Conservation (phyloP, 352 stramenopile species). For the Nothophytophthora sp. region DNA sequence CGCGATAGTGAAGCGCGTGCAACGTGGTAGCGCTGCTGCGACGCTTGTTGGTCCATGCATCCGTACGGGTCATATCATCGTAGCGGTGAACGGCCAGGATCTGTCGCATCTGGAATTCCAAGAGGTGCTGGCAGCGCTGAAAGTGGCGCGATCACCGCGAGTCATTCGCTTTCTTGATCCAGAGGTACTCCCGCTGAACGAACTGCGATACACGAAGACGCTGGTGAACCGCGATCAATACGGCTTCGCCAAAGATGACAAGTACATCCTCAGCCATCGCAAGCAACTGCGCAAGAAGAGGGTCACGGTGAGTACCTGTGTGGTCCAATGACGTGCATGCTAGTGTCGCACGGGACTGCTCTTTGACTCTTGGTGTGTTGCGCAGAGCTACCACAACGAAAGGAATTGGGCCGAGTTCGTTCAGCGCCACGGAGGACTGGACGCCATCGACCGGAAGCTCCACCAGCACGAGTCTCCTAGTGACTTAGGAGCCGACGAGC, state of each 20-base stretch:
- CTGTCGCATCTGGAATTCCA: slow-evolving; percentile 34
- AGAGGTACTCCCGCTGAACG: slow-evolving; percentile 30
- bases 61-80: slow-evolving; percentile 43
- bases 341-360: not conserved
- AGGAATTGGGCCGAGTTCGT: slow-evolving; percentile 46
- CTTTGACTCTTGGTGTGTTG: not conserved
- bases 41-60: slow-evolving; percentile 25
- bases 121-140: slow-evolving; percentile 33
- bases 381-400: slow-evolving; percentile 42
- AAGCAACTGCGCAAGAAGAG: slow-evolving; percentile 41
- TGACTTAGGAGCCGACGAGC: not conserved
- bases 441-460: slow-evolving; percentile 30
- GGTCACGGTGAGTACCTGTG: slow-evolving; percentile 23
- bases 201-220: slow-evolving; percentile 25
- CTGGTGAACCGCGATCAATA: slow-evolving; percentile 61
- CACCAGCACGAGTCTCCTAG: slow-evolving; percentile 1
- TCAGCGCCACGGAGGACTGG: slow-evolving; percentile 29
- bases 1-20: slow-evolving; percentile 43
- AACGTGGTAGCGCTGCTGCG: slow-evolving; percentile 29
- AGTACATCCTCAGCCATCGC: slow-evolving; percentile 53
- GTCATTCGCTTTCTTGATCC: slow-evolving; percentile 58
- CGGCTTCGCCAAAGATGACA: slow-evolving; percentile 62
- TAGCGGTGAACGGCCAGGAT: slow-evolving; percentile 49
- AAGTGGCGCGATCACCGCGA: slow-evolving; percentile 16
- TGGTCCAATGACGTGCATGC: no score